Evolutionary conservation across 164 flowering plant species (phyloP).

Genomic region (Magnolia changhungtana): DNA sequence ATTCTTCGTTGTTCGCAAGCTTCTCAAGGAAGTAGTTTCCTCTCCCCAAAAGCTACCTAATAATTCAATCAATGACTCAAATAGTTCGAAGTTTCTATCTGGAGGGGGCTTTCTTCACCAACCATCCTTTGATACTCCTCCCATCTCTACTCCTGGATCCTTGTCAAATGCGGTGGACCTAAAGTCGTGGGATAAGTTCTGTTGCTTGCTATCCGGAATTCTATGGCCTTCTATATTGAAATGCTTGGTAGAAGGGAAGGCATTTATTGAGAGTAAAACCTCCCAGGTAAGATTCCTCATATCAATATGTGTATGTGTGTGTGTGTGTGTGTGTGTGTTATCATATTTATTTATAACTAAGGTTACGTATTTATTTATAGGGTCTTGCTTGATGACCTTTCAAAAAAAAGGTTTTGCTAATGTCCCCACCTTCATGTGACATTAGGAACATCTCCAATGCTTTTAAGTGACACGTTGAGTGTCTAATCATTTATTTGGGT

Average conservation of each 20-base stretch:
- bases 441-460: too few relatives aligned
- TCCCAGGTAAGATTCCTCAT: slow-evolving; percentile 57
- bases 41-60: slow-evolving; percentile 17
- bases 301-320: neutral
- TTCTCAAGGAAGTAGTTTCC: slow-evolving; percentile 59
- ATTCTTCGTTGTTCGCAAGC: slow-evolving; percentile 68
- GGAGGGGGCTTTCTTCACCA: slow-evolving; percentile 86
- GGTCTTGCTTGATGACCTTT: too few relatives aligned
- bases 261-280: slow-evolving; percentile 43
- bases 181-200: slow-evolving; percentile 42
- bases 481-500: too few relatives aligned
- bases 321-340: too few relatives aligned
- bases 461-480: too few relatives aligned
- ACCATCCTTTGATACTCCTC: slow-evolving; percentile 39
- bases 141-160: slow-evolving; percentile 9
- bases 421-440: too few relatives aligned
- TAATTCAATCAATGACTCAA: slow-evolving; percentile 24
- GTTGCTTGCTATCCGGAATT: slow-evolving; percentile 43
- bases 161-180: slow-evolving; percentile 25
- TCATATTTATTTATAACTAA: too few relatives aligned
- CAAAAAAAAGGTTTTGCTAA: too few relatives aligned
- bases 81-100: slow-evolving; percentile 33
- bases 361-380: too few relatives aligned
- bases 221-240: slow-evolving; percentile 62
- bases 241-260: slow-evolving; percentile 75